Conservation (phyloP, 306 rosid genomes). For the Rosa persica region DNA sequence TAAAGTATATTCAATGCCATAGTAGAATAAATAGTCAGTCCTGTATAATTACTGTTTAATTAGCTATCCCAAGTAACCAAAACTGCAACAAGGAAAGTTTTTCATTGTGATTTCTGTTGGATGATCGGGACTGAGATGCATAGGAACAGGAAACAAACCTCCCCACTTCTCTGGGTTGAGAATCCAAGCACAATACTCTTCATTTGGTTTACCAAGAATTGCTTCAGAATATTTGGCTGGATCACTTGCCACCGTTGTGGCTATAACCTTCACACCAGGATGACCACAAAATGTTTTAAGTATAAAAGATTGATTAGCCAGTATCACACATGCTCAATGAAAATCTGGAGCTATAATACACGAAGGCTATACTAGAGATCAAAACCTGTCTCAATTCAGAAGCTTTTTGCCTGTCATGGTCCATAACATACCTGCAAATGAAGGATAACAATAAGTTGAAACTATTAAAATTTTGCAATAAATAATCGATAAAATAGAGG, state of each 20-base stretch:
- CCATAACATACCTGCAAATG: constrained; percentile 78
- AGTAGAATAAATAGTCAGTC: not conserved
- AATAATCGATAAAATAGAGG: not conserved
- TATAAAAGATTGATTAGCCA: not conserved
- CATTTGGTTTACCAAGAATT: constrained; percentile 87
- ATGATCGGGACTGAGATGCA: not conserved
- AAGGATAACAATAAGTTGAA: constrained; percentile 2
- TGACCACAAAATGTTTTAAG: not conserved
- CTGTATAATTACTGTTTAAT: not conserved
- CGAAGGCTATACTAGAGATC: constrained; percentile 1
- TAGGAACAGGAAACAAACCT: constrained; percentile 55
- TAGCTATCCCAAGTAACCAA: not conserved
- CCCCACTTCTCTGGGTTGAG: constrained; percentile 96
- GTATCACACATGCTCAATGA: not conserved
- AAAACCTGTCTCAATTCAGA: constrained; percentile 85
- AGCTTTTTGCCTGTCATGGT: constrained; percentile 73
- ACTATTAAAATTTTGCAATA: not conserved
- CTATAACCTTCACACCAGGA: constrained; percentile 64
- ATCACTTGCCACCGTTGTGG: constrained; percentile 89
- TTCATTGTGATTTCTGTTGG: not conserved
- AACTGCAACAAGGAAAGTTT: not conserved
- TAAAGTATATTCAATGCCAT: not conserved
- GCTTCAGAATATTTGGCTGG: constrained; percentile 77
- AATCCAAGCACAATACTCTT: constrained; percentile 89
- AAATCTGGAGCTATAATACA: not conserved